phyloP scores from a whole-genome alignment of 2,329 filamentous ascomycete species.

The Aspergillus quadricinctus region DNA sequence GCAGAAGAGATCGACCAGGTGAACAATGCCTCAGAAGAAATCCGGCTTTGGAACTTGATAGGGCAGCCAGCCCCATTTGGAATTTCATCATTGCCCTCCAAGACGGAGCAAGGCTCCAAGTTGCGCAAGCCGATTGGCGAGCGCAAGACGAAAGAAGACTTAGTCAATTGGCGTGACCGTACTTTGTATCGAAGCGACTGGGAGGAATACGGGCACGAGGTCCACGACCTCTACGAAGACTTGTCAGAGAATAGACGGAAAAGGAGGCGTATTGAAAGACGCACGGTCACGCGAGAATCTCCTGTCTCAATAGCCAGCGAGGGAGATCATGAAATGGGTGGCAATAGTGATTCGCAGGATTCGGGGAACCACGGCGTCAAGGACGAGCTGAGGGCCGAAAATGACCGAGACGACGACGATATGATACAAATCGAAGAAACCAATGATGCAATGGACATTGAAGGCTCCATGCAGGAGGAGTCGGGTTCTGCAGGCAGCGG shows the following conservation, averaged over 20 bases:
- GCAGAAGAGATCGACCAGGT: slow-evolving; percentile 47
- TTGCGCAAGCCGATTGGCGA: slow-evolving; percentile 19
- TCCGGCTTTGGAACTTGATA: slow-evolving; percentile 42
- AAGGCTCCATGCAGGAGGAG: not conserved
- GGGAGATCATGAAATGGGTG: not conserved
- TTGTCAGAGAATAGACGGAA: slow-evolving; percentile 29
- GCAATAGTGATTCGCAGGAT: not conserved
- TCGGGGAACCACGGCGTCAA: not conserved
- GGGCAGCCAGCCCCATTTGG: slow-evolving; percentile 18
- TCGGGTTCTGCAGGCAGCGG: not conserved
- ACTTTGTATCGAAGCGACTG: slow-evolving; percentile 47
- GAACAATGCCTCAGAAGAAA: slow-evolving; percentile 43
- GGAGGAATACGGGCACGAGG: slow-evolving; percentile 41
- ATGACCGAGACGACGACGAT: not conserved
- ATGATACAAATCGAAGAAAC: not conserved
- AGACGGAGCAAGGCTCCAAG: slow-evolving; percentile 10
- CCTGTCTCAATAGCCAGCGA: not conserved
- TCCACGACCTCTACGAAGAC: slow-evolving; percentile 25
- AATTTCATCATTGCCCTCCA: slow-evolving; percentile 14
- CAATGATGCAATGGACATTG: slow-evolving; percentile 3
- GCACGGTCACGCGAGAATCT: not conserved
- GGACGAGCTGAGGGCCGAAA: not conserved
- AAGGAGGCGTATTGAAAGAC: slow-evolving; percentile 21
- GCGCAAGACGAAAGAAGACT: slow-evolving; percentile 33
- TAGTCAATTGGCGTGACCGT: slow-evolving; percentile 46